Percentiles rank a stretch among this genome's conserved stretches.
These are phyloP conservation scores for Phytophthora europaea DNA, from an alignment of 352 stramenopile species.

Conservation along the genomic window DNA sequence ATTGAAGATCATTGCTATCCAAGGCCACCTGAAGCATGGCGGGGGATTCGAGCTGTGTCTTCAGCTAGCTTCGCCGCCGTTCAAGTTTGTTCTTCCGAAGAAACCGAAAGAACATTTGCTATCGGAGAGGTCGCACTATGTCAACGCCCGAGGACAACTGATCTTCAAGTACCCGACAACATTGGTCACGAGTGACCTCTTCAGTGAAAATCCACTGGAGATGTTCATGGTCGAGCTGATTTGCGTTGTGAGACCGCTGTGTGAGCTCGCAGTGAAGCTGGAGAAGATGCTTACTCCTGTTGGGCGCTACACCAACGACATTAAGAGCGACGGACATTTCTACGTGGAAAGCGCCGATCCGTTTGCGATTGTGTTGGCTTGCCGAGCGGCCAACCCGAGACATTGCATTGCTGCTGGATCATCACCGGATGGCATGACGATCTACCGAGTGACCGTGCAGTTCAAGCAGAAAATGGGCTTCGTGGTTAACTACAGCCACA, in stretches of 20 bases:
- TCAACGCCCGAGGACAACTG: conserved; percentile 77
- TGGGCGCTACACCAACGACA: conserved; percentile 80
- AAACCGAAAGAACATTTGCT: conserved; percentile 65
- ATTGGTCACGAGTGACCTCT: conserved; percentile 68
- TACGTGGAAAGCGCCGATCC: conserved; percentile 88
- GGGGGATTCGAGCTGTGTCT: conserved; percentile 85
- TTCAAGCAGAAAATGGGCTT: conserved; percentile 92
- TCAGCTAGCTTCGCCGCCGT: conserved; percentile 68
- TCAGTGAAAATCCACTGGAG: conserved; percentile 87
- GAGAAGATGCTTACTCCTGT: conserved; percentile 75
- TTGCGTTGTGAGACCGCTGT: conserved; percentile 88
- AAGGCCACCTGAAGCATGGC: conserved; percentile 82
- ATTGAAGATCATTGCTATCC: conserved; percentile 80
- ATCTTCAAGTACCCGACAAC: conserved; percentile 88
- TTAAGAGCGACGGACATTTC: conserved; percentile 79
- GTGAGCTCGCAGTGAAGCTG: conserved; percentile 84
- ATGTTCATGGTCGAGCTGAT: conserved; percentile 91
- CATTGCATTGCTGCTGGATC: conserved; percentile 76
- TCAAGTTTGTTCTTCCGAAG: conserved; percentile 77
- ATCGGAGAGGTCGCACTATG: conserved; percentile 74
- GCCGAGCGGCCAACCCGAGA: conserved; percentile 74
- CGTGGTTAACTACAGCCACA: conserved; percentile 90
- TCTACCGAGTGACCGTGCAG: conserved; percentile 85
- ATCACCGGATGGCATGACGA: conserved; percentile 78
- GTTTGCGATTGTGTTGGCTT: conserved; percentile 87